These are phyloP conservation scores for Bauhinia variegata DNA, from an alignment of 306 rosid genomes.

Conservation along the genomic window DNA sequence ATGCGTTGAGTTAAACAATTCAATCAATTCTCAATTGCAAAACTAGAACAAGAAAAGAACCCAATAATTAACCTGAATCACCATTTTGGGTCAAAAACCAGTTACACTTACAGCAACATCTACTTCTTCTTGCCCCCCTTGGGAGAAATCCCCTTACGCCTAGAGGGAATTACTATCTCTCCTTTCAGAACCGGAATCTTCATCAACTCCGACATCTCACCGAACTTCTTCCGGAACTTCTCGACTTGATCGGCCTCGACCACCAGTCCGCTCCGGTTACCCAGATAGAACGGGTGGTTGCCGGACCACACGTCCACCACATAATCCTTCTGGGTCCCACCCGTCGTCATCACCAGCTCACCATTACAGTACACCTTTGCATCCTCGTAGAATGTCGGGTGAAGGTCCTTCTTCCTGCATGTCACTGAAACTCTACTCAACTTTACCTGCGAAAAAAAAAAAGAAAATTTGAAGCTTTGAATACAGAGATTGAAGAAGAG, in stretches of 20 bases:
- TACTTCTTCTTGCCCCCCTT: constrained; percentile 88
- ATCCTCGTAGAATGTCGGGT: constrained; percentile 72
- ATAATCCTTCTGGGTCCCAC: constrained; percentile 93
- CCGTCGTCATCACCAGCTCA: constrained; percentile 82
- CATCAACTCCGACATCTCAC: constrained; percentile 62
- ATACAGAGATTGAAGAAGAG: neutral
- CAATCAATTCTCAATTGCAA: constrained; percentile 7
- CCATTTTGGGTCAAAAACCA: constrained; percentile 5
- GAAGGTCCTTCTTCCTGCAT: constrained; percentile 90
- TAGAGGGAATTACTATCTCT: constrained; percentile 71
- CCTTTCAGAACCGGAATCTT: constrained; percentile 86
- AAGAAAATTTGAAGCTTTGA: neutral
- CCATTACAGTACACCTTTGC: constrained; percentile 88
- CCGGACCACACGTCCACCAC: constrained; percentile 96
- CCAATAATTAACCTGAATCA: neutral
- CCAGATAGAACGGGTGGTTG: constrained; percentile 92
- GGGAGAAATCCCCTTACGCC: constrained; percentile 54
- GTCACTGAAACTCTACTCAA: constrained; percentile 42
- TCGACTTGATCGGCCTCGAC: constrained; percentile 84
- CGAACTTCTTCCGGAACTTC: constrained; percentile 92
- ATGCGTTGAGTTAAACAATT: neutral
- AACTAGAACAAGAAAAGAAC: neutral
- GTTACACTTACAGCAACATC: neutral
- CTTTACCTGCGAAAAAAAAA: constrained; percentile 25
- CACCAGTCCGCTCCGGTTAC: constrained; percentile 61